phyloP scores from a whole-genome alignment of 768 basidiomycete genomes.

The Tylopilus rubrobrunneus region DNA sequence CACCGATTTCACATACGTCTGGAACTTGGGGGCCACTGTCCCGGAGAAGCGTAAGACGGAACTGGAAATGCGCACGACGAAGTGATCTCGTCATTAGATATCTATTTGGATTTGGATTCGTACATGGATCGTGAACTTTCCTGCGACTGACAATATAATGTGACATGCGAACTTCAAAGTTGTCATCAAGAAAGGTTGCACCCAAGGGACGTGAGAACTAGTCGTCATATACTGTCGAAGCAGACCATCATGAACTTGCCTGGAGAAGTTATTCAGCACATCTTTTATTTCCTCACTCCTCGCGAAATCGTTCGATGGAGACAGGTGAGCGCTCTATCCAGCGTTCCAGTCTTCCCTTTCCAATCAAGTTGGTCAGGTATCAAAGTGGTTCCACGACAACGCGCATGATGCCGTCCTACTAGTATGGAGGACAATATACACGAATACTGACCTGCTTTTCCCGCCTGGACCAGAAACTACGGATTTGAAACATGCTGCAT shows the following conservation, averaged over 20 bases:
- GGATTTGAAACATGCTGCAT: too few species aligned
- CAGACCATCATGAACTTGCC: neutral
- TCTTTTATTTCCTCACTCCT: neutral
- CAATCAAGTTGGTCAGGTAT: neutral
- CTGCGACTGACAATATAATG: too few species aligned
- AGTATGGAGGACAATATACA: neutral
- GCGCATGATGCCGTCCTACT: neutral
- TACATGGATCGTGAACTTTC: too few species aligned
- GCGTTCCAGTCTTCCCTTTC: neutral
- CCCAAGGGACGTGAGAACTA: too few species aligned
- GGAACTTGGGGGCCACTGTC: neutral
- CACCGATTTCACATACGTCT: neutral
- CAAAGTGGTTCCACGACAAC: neutral
- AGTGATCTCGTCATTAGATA: neutral
- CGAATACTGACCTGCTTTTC: neutral
- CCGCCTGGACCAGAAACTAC: neutral
- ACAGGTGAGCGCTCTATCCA: neutral
- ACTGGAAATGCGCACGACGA: neutral
- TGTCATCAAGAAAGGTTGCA: too few species aligned
- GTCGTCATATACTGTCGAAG: too few species aligned
- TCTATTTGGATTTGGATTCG: too few species aligned
- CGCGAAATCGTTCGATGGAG: neutral
- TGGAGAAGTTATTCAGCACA: neutral
- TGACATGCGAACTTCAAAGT: too few species aligned
- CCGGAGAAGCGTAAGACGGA: neutral